Percentiles rank a stretch among this genome's conserved stretches.
These are phyloP conservation scores for Fusarium duplospermum DNA, from an alignment of 2,329 filamentous ascomycete genomes.

Conservation along the genomic window DNA sequence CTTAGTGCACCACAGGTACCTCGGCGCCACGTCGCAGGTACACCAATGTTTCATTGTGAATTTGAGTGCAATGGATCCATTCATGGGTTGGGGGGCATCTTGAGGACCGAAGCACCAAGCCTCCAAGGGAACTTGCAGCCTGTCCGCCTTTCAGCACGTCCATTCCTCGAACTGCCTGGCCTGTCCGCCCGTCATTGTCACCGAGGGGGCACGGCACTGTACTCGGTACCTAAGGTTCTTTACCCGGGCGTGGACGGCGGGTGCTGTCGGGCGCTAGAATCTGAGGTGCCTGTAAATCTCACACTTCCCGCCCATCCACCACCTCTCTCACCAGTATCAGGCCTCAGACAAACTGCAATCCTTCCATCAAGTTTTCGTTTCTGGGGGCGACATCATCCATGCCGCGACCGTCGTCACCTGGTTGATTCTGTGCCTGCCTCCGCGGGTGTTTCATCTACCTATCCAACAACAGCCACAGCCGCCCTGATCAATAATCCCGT, in stretches of 20 bases:
- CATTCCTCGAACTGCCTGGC: not conserved
- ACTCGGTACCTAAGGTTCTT: not conserved
- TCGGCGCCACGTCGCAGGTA: constrained; percentile 9
- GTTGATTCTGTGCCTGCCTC: constrained; percentile 1
- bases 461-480: constrained; percentile 18
- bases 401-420: not conserved
- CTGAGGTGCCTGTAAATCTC: not conserved
- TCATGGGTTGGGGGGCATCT: not conserved
- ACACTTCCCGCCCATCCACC: constrained; percentile 4
- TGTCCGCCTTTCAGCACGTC: not conserved
- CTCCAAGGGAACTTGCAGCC: not conserved
- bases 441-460: constrained; percentile 8
- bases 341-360: constrained; percentile 4
- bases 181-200: not conserved
- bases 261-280: not conserved
- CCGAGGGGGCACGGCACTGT: not conserved
- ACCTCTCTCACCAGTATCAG: constrained; percentile 22
- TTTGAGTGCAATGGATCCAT: not conserved
- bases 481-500: constrained; percentile 24
- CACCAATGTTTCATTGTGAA: constrained; percentile 5
- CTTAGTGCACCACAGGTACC: constrained; percentile 9
- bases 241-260: not conserved
- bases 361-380: constrained; percentile 3
- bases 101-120: not conserved
- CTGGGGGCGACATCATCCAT: not conserved